These are phyloP conservation scores for Fusarium torreyae DNA, from an alignment of 2,329 filamentous ascomycete genomes.

Conservation along the genomic window DNA sequence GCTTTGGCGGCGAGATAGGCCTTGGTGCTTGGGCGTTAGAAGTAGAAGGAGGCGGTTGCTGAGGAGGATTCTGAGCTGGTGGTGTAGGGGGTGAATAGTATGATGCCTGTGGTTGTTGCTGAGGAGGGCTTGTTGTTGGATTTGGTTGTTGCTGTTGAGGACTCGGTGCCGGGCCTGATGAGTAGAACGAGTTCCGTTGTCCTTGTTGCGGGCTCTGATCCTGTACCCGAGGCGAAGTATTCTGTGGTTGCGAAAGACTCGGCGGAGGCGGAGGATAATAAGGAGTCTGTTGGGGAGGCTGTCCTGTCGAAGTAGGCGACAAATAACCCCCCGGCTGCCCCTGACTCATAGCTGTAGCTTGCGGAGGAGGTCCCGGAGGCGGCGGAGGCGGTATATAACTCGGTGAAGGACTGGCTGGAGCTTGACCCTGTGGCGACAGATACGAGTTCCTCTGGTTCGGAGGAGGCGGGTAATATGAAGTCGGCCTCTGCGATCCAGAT, in stretches of 20 bases:
- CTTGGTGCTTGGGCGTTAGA: neutral
- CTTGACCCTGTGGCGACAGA: slow-evolving; percentile 4
- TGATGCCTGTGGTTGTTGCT: neutral
- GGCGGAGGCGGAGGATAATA: neutral
- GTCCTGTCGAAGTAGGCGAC: neutral
- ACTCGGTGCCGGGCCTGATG: neutral
- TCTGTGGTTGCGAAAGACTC: neutral
- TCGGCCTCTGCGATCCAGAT: slow-evolving; percentile 3
- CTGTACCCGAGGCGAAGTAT: neutral
- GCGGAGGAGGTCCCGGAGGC: slow-evolving; percentile 25
- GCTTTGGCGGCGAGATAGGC: neutral
- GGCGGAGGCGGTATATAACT: slow-evolving; percentile 12
- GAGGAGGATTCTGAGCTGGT: neutral
- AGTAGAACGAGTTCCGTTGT: neutral
- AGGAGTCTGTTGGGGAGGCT: slow-evolving; percentile 4
- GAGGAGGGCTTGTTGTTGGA: neutral
- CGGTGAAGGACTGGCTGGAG: neutral
- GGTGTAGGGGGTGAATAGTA: neutral
- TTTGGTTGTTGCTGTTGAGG: neutral
- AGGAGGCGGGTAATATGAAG: slow-evolving; percentile 6
- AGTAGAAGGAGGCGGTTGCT: neutral
- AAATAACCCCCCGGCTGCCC: neutral
- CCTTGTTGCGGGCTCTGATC: neutral
- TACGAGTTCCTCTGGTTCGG: slow-evolving; percentile 1
- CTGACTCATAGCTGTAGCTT: neutral